Evolutionary conservation across 257 asterid genomes (phyloP), one percentile per base, ranked within the genome.

Genomic region (Craterostigma plantagineum): DNA sequence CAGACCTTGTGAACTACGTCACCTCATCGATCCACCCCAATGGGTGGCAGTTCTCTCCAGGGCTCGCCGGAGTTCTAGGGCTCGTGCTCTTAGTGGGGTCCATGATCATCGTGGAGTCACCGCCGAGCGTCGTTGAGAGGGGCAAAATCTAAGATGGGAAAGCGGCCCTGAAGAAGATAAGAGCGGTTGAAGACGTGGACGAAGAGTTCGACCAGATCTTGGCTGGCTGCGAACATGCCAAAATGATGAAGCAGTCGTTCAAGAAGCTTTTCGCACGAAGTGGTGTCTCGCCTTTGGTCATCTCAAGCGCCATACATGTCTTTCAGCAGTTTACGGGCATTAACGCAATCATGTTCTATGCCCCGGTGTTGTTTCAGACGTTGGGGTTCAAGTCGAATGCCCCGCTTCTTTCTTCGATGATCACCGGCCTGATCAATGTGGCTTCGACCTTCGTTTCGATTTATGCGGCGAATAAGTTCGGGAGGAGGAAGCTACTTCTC

Each of bases 251-350:
- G 38, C 37, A 51, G 9, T 76, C 87, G 0, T 72, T 72, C 56
- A 70, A 55, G 70, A 69, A 62, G 4, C 49, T 79, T 35, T 38
- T 69, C 68, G 60, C 58, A 38, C 40, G 14, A 17, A 27, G 61
- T 0, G 61, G 75, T 11, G 4, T 72, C 43, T 82, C 92, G 0
- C 71, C 87, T 0, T 47, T 76, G 0, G 18, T 64, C 4, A 53
- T 72, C 27, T 63, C 71, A 0, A 16, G 50, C 0, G 30, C 30
- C 4, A 45, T 76, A 37, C 87, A 72, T 47, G 33, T 76, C 1
- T 76, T 72, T 54, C 87, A 76, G 57, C 81, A 76, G 61, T 59
- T 65, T 14, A 69, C 78, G 0, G 87, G 87, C 6, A 76, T 76
- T 12, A 76, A 69, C 1, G 87, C 87, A 1, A 64, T 72, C 38